A percentile compares a stretch with the other conserved stretches of the same genome.
Evolutionary conservation across 169 alveolate species (phyloP).

Genomic region (Cryptosporidium bovis): DNA sequence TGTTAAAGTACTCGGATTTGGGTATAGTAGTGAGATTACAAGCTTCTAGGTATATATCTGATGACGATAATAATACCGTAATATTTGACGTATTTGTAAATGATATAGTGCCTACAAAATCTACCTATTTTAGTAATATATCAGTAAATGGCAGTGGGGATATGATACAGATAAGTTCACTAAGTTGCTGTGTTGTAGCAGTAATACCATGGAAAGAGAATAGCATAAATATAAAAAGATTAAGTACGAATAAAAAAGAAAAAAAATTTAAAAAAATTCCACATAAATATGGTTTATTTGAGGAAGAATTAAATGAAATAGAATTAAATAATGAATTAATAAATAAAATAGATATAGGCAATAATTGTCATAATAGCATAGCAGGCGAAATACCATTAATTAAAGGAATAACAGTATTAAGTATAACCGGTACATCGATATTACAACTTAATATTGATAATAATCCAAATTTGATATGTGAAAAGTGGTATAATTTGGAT

Average conservation of each 20-base stretch:
- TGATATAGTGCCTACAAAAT: constrained; percentile 26
- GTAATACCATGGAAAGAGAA: constrained; percentile 28
- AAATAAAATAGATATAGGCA: not conserved
- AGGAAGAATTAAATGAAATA: not conserved
- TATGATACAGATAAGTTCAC: constrained; percentile 32
- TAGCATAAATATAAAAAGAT: not conserved
- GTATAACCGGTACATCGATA: not conserved
- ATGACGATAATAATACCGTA: not conserved
- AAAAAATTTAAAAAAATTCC: not conserved
- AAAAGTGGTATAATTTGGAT: constrained; percentile 43
- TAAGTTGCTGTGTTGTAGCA: constrained; percentile 46
- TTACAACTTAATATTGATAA: not conserved
- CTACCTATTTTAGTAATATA: constrained; percentile 14
- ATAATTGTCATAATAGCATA: not conserved
- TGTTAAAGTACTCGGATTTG: constrained; percentile 10
- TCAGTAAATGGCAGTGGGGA: constrained; percentile 34
- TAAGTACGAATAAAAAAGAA: not conserved
- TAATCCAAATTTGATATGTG: not conserved
- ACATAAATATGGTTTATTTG: constrained; percentile 56
- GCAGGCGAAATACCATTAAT: constrained; percentile 21
- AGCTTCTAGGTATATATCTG: not conserved
- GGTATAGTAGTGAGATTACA: constrained; percentile 52
- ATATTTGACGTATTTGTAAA: constrained; percentile 51
- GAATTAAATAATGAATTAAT: not conserved
- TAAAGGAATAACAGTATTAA: not conserved